Conservation (phyloP, 2,329 filamentous ascomycete species). For the Coniochaeta hoffmannii region DNA sequence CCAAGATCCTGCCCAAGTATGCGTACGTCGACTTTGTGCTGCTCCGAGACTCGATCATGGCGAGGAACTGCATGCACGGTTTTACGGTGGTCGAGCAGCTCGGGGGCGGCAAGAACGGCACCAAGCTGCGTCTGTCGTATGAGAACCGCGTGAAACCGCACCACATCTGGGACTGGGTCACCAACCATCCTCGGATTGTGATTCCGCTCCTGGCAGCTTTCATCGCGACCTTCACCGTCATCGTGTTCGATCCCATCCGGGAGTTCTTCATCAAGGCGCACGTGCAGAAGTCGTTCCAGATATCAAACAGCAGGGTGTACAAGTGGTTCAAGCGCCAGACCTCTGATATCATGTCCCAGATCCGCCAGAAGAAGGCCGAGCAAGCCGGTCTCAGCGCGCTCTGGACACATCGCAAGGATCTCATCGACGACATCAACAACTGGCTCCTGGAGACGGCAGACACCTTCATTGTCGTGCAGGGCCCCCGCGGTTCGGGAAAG, state of each 20-base stretch:
- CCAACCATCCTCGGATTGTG: constrained; percentile 78
- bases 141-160: constrained; percentile 70
- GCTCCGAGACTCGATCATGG: constrained; percentile 73
- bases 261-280: constrained; percentile 89
- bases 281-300: constrained; percentile 68
- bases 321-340: constrained; percentile 75
- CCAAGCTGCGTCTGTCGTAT: constrained; percentile 74
- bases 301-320: constrained; percentile 66
- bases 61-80: constrained; percentile 87
- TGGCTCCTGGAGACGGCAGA: constrained; percentile 86
- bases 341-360: constrained; percentile 52
- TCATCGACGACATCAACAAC: constrained; percentile 73
- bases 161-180: constrained; percentile 81
- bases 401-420: constrained; percentile 77
- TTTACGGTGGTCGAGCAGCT: constrained; percentile 60
- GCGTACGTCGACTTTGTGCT: constrained; percentile 71
- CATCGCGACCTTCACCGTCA: constrained; percentile 73
- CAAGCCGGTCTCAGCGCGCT: constrained; percentile 69
- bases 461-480: constrained; percentile 91
- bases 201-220: constrained; percentile 77
- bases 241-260: constrained; percentile 88
- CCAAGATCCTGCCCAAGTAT: constrained; percentile 74
- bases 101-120: constrained; percentile 70
- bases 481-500: constrained; percentile 86
- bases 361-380: constrained; percentile 49